phyloP scores from a whole-genome alignment of 768 basidiomycete species.

The Collybia mongolica region DNA sequence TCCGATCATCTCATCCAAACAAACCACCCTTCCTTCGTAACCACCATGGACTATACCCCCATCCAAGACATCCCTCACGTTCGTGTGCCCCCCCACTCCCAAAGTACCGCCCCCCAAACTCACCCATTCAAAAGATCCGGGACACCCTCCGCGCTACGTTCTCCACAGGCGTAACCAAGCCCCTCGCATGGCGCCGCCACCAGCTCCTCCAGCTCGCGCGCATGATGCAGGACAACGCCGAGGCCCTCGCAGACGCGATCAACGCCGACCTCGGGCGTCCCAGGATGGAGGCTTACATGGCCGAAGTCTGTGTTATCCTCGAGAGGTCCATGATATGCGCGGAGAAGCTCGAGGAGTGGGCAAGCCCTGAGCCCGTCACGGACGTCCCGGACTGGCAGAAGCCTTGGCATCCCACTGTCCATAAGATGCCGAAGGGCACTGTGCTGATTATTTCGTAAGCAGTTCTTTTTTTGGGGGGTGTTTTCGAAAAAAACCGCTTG shows the following conservation, averaged over 20 bases:
- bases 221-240: constrained; percentile 60
- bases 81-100: not conserved
- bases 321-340: constrained; percentile 41
- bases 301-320: constrained; percentile 46
- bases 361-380: constrained; percentile 34
- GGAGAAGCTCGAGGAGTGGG: constrained; percentile 59
- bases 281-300: constrained; percentile 32
- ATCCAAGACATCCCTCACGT: constrained; percentile 20
- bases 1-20: not conserved
- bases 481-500: too few relatives aligned
- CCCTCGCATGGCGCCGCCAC: constrained; percentile 58
- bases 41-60: constrained; percentile 14
- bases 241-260: constrained; percentile 49
- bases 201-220: constrained; percentile 66
- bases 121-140: constrained; percentile 26
- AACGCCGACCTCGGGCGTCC: constrained; percentile 50
- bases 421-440: constrained; percentile 60
- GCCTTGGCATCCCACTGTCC: constrained; percentile 50
- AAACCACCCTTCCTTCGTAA: not conserved
- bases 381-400: constrained; percentile 42
- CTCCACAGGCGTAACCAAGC: constrained; percentile 44
- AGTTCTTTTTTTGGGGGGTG: too few relatives aligned
- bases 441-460: constrained; percentile 61
- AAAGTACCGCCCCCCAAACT: not conserved
- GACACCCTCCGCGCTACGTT: constrained; percentile 45